phyloP scores from a whole-genome alignment of 1,284 basidiomycete genomes.

The Meira nashicola region DNA sequence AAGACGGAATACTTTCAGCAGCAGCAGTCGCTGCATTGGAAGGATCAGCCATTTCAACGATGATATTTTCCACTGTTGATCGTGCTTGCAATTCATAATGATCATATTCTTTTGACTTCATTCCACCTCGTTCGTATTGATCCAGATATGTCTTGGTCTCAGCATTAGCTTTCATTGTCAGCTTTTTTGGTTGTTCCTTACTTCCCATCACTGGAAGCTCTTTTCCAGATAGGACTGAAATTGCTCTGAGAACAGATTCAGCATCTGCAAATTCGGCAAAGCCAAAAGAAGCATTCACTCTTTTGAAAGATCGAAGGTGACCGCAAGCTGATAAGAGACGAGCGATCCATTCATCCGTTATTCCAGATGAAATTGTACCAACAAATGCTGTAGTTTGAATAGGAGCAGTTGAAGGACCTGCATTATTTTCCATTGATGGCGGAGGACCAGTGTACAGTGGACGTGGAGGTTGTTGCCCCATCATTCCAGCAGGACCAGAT shows the following conservation, averaged over 20 bases:
- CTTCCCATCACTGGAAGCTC: constrained; percentile 59
- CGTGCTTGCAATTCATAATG: constrained; percentile 56
- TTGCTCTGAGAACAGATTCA: constrained; percentile 75
- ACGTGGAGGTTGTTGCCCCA: constrained; percentile 10
- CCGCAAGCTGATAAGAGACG: constrained; percentile 73
- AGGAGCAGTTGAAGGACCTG: constrained; percentile 24
- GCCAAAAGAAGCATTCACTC: constrained; percentile 87
- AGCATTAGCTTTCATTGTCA: constrained; percentile 76
- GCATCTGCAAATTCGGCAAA: constrained; percentile 89
- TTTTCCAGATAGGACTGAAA: constrained; percentile 72
- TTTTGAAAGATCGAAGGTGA: constrained; percentile 76
- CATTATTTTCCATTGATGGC: not conserved
- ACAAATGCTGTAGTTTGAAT: constrained; percentile 69
- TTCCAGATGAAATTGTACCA: constrained; percentile 89
- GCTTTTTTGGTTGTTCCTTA: constrained; percentile 61
- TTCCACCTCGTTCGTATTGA: constrained; percentile 71
- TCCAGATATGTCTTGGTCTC: constrained; percentile 82
- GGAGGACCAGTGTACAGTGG: constrained; percentile 13
- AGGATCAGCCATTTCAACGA: constrained; percentile 50
- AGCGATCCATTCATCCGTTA: constrained; percentile 71
- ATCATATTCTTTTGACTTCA: constrained; percentile 67
- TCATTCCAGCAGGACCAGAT: not conserved
- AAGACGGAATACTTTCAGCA: constrained; percentile 48
- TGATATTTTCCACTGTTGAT: constrained; percentile 55
- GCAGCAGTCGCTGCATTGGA: constrained; percentile 61